phyloP scores from a whole-genome alignment of 2,329 filamentous ascomycete genomes.

The Teratosphaeria viscida region DNA sequence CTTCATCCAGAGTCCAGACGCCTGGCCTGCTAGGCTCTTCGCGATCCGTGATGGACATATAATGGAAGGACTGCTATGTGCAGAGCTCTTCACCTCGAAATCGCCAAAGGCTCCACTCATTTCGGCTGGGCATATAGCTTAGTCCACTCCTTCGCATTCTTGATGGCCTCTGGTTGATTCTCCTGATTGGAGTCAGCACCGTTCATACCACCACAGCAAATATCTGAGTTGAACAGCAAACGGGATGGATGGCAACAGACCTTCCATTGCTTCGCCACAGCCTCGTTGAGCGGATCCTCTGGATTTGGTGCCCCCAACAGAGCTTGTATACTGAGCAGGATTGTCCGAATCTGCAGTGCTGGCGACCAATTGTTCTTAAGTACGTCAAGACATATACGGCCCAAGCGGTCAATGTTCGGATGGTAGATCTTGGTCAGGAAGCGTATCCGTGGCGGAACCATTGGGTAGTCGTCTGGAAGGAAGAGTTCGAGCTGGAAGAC shows the following conservation, averaged over 20 bases:
- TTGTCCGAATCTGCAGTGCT: constrained; percentile 92
- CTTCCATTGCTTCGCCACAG: constrained; percentile 96
- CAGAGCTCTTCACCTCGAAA: background rate
- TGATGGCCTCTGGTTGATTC: constrained; percentile 82
- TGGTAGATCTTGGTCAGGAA: constrained; percentile 99
- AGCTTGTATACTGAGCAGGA: constrained; percentile 96
- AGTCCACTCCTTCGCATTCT: constrained; percentile 89
- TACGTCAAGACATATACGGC: constrained; percentile 93
- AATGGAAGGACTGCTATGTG: background rate
- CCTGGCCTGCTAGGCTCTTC: background rate
- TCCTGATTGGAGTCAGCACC: constrained; percentile 40
- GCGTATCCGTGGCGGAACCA: constrained; percentile 96
- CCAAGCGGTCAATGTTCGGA: constrained; percentile 95
- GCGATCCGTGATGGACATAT: background rate
- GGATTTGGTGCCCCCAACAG: constrained; percentile 93
- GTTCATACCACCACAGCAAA: too few relatives aligned
- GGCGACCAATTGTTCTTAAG: constrained; percentile 99
- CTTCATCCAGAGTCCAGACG: background rate
- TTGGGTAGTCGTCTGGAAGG: constrained; percentile 95
- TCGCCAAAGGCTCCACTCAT: background rate
- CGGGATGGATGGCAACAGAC: constrained; percentile 7
- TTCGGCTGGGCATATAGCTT: constrained; percentile 54
- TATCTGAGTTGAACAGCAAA: background rate
- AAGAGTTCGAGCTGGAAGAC: constrained; percentile 97
- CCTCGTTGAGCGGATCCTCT: constrained; percentile 94